phyloP scores from a whole-genome alignment of 352 stramenopile species.

The Globisporangium uncinulatum region DNA sequence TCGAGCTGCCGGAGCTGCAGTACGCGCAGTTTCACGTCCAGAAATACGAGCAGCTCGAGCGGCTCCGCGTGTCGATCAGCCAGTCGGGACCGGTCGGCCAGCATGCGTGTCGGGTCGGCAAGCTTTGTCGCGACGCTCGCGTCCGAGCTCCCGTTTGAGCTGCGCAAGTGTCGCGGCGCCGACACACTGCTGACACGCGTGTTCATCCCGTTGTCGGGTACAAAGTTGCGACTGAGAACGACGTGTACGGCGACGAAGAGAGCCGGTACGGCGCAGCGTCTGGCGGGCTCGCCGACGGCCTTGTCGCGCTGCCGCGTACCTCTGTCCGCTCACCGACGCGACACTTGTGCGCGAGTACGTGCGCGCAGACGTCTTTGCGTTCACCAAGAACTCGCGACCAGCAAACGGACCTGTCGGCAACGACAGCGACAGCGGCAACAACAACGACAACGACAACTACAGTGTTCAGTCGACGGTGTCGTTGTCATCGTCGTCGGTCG shows the following conservation, averaged over 20 bases:
- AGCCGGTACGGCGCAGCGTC: constrained; percentile 32
- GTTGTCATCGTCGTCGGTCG: too few relatives aligned
- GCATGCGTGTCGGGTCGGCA: constrained; percentile 63
- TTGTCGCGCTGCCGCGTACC: constrained; percentile 71
- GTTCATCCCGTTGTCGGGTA: constrained; percentile 51
- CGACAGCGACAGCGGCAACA: too few relatives aligned
- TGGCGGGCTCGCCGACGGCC: constrained; percentile 35
- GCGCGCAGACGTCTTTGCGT: constrained; percentile 60
- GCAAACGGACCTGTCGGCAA: not conserved
- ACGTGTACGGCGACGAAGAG: constrained; percentile 62
- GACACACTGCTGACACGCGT: constrained; percentile 50
- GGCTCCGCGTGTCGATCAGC: constrained; percentile 70
- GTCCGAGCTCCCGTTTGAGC: constrained; percentile 59
- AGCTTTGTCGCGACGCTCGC: constrained; percentile 74
- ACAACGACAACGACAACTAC: too few relatives aligned
- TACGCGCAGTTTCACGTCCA: constrained; percentile 85
- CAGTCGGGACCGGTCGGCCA: constrained; percentile 70
- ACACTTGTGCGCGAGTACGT: constrained; percentile 47
- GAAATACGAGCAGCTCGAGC: constrained; percentile 79
- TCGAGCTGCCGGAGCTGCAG: constrained; percentile 80
- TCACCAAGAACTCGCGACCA: constrained; percentile 11
- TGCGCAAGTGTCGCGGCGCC: constrained; percentile 57
- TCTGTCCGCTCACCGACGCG: constrained; percentile 53
- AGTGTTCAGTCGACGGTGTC: too few relatives aligned
- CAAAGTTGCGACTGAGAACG: constrained; percentile 61